These are phyloP conservation scores for Zygosaccharomyces gambellarensis DNA, from an alignment of 805 yeast genomes.

Conservation along the genomic window DNA sequence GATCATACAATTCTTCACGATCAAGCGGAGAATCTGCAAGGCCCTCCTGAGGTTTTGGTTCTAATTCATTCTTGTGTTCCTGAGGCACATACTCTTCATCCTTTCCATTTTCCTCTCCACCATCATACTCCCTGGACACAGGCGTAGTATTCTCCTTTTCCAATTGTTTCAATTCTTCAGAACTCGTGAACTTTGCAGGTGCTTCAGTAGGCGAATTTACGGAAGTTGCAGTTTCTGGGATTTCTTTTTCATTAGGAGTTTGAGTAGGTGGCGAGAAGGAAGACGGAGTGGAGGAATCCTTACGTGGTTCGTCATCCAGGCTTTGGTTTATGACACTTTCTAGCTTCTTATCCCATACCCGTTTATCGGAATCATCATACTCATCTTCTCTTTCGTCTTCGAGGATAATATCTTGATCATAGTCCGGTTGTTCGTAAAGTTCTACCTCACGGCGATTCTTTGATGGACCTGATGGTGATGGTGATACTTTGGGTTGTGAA, in stretches of 20 bases:
- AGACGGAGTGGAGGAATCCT: not conserved
- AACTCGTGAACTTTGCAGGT: not conserved
- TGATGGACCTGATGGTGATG: not conserved
- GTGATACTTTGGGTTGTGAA: not conserved
- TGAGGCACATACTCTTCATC: conserved; percentile 6
- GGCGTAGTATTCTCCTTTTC: not conserved
- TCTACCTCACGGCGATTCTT: not conserved
- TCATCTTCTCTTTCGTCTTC: conserved; percentile 3
- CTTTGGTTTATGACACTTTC: conserved; percentile 2
- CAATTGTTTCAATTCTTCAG: not conserved
- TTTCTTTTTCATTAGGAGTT: not conserved
- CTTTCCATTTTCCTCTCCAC: not conserved
- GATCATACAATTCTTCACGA: not conserved
- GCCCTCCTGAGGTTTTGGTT: not conserved
- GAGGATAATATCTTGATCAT: conserved; percentile 1
- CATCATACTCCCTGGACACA: not conserved
- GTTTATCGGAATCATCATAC: not conserved
- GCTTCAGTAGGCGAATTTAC: not conserved
- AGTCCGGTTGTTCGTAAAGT: not conserved
- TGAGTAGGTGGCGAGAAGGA: not conserved
- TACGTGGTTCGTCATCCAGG: not conserved
- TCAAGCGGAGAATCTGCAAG: not conserved
- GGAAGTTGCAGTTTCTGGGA: not conserved
- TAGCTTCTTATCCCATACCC: not conserved
- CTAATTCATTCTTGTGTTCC: not conserved